Base-by-base conservation (phyloP, 148 eudicot species). In the Nepenthes gracilis region DNA sequence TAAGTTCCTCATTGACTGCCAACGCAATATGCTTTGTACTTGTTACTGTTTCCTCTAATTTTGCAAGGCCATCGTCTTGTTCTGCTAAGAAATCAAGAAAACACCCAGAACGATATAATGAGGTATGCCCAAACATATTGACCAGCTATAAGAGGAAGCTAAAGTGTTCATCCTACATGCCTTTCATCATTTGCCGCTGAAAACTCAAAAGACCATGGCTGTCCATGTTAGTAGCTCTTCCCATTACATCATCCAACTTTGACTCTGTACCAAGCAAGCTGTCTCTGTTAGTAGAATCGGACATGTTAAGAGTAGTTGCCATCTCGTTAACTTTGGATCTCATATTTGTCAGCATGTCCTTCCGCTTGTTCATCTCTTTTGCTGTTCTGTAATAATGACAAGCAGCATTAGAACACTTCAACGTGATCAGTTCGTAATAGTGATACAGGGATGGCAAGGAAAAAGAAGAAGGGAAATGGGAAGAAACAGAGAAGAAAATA, bases 1-100 rank as follows among this genome's bases (percentile, higher is more conserved):
- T 55, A 40, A 78, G 75, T 68, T 78, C 81, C 73, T 78, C 81
- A 14, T 78, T 78, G 47, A 78, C 78, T 33, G 81, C 73, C 14
- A 78, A 51, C 5, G 81, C 81, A 57, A 77, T 70, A 60, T 78
- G 81, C 67, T 78, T 78, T 53, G 81, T 78, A 65, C 78, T 74
- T 48, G 67, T 13, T 23, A 78, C 75, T 32, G 81, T 78, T 57
- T 67, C 78, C 70, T 78, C 78, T 53, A 78, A 62, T 58, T 78
- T 67, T 37, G 67, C 81, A 64, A 78, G 78, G 54, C 77, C 81
- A 8, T 78, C 81, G 37, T 78, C 81, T 67, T 78, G 81, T 35
- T 78, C 81, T 78, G 72, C 47, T 50, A 5, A 45, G 12, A 23
- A 45, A 43, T 9, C n/a, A 43, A 38, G 43, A 13, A 4, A 1